phyloP scores from a whole-genome alignment of 805 yeast genomes.

The Torulaspora gathmanii region DNA sequence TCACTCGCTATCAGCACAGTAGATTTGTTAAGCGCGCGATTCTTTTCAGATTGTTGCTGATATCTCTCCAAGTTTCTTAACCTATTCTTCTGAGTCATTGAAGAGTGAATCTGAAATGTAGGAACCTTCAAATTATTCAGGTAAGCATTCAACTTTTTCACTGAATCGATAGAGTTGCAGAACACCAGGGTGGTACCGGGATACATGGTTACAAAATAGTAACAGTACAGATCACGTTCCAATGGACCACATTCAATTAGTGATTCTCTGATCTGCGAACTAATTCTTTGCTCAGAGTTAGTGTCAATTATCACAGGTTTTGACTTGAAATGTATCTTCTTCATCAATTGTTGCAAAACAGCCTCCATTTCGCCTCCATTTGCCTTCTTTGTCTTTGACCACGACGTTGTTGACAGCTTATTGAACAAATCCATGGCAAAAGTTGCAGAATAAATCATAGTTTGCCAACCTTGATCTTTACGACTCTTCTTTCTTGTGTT shows the following conservation, averaged over 20 bases:
- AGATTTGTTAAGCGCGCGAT: constrained; percentile 42
- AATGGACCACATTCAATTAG: constrained; percentile 85
- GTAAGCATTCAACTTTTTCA: constrained; percentile 75
- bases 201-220: constrained; percentile 79
- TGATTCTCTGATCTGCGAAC: constrained; percentile 73
- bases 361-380: constrained; percentile 45
- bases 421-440: constrained; percentile 78
- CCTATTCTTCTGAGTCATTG: constrained; percentile 93
- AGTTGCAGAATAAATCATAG: constrained; percentile 92
- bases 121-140: constrained; percentile 65
- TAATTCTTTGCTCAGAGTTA: constrained; percentile 77
- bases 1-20: constrained; percentile 87
- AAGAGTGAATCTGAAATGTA: constrained; percentile 77
- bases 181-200: constrained; percentile 89
- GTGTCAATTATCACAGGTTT: constrained; percentile 75
- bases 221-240: constrained; percentile 85
- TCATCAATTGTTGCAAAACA: constrained; percentile 58
- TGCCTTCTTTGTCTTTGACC: constrained; percentile 26
- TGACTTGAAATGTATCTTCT: constrained; percentile 66
- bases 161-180: constrained; percentile 93
- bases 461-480: constrained; percentile 58
- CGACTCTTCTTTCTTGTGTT: constrained; percentile 36
- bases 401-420: constrained; percentile 50
- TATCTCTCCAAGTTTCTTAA: constrained; percentile 80
- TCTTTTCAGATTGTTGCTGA: constrained; percentile 44